Evolutionary conservation across 2,329 filamentous ascomycete genomes (phyloP), one percentile per base, ranked within the genome.

Genomic region (Apiospora pterosperma): DNA sequence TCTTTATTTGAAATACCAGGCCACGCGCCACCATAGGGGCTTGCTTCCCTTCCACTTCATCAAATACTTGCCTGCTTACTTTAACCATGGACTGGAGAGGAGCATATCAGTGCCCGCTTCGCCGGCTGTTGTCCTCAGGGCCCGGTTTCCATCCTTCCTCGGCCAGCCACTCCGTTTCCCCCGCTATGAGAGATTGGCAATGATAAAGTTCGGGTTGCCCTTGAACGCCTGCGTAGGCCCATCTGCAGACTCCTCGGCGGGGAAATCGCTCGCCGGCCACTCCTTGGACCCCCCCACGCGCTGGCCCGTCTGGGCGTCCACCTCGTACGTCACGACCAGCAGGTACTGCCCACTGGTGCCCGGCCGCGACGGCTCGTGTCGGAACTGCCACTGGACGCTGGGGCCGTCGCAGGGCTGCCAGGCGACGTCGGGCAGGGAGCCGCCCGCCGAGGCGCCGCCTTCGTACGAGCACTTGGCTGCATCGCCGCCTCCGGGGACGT

Each of bases 301-400:
- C 62, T 63, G 62, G 14, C 55, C 62, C 14, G 48, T 60, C 42
- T 61, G 59, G 60, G 68, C 67, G 66, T 62, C 48, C 6, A 34
- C 28, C 28, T n/a, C 7, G 63, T 72, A 70, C 48, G 68, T 67
- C 28, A 73, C 25, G 55, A 73, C 67, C 34, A 74, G 62, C 41
- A 70, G 70, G 63, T 72, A 74, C 2, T 19, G 61, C 14, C 72
- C 72, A 59, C 68, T 63, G 28, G 36, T 23, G 5, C 70, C 71
- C 1, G 70, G 71, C 14, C 21, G 61, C 19, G 70, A 67, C 1
- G 72, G 71, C 68, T 73, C 70, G 63, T 73, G 69, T 28, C 52
- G 66, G 68, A 74, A 73, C 52, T 73, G 62, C 71, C 71, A 74
- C 60, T 64, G 61, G 4, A 73, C 62, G 28, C 66, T 62, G 19